Percentiles rank a stretch among this genome's conserved stretches.
Conservation (phyloP, 176 grass and related monocot genomes). For the Rhipidocladum racemiflorum region DNA sequence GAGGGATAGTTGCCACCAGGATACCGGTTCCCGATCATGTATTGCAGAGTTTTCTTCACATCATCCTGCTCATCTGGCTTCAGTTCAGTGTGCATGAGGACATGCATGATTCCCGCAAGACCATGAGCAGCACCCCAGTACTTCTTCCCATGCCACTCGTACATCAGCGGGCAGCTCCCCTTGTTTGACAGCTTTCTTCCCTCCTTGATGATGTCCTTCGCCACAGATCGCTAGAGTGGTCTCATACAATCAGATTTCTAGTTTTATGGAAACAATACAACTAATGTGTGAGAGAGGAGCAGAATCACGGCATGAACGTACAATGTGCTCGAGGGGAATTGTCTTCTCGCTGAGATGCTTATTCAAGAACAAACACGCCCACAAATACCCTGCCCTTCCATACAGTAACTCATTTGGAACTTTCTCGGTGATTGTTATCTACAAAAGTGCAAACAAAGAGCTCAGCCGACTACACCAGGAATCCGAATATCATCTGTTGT, state of each 20-base stretch:
- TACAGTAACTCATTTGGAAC: conserved; percentile 79
- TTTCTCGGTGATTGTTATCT: conserved; percentile 67
- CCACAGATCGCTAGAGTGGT: conserved; percentile 43
- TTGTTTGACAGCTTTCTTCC: conserved; percentile 62
- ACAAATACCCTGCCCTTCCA: conserved; percentile 88
- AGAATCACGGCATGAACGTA: conserved; percentile 17
- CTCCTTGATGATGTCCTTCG: conserved; percentile 66
- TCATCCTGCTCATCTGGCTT: conserved; percentile 52
- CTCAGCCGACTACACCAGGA: background rate
- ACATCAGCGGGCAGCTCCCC: conserved; percentile 67
- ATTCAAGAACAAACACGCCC: conserved; percentile 93
- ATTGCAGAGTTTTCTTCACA: conserved; percentile 71
- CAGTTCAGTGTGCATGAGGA: conserved; percentile 68
- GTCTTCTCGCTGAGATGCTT: conserved; percentile 62
- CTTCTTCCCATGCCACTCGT: conserved; percentile 81
- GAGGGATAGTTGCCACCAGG: conserved; percentile 74
- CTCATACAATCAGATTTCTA: conserved; percentile 13
- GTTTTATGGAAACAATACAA: background rate
- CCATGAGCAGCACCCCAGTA: conserved; percentile 92
- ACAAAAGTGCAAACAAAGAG: conserved; percentile 2
- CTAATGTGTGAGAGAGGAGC: background rate
- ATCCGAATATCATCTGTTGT: background rate
- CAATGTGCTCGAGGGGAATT: conserved; percentile 51
- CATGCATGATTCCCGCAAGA: conserved; percentile 84
- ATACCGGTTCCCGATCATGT: conserved; percentile 82